Evolutionary conservation across 2,329 filamentous ascomycete genomes (phyloP), one percentile per base, ranked within the genome.

Genomic region (Fusarium transvaalense): DNA sequence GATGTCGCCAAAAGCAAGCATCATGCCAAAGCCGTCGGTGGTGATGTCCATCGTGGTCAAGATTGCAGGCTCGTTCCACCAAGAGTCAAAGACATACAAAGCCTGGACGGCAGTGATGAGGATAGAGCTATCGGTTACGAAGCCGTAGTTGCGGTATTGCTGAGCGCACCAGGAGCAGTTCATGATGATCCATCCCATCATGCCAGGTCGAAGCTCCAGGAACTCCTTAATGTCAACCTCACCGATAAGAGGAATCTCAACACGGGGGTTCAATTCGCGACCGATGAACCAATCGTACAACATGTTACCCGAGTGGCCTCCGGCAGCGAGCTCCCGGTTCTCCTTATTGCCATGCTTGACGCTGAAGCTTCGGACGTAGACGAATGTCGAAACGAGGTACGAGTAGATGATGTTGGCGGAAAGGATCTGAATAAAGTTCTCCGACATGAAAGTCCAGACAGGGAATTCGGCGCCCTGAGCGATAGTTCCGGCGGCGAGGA

Each of bases 251-350:
- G 94, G 94, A 25, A 97, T 82, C 0, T 85, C 88, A 62, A 97
- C 80, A 48, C 94, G 92, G 5, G 95, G 95, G 81, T 98, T 98
- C 64, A 98, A 89, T 79, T 98, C 95, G 29, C 95, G 92, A 21
- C 95, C 95, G 69, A 98, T 97, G 81, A 94, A 98, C 89, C 93
- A 98, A 80, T 98, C 95, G 78, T 98, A 97, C 37, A 97, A 80
- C 67, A 93, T 82, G 79, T 97, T 97, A 60, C 94, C 94, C 2
- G 89, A 89, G 76, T 92, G 88, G 17, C 94, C 94, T 42, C 94
- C 94, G 2, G 88, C 88, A 0, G 94, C 94, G 10, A 98, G 86
- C 77, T 96, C 90, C 39, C 94, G 92, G 66, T 87, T 83, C 47
- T 91, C 85, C 14, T 86, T 83, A 77, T 97, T 93, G 42, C 88